Base-by-base conservation (phyloP, 371 early-diverging fungal genomes). In the Mortierella sp. region DNA sequence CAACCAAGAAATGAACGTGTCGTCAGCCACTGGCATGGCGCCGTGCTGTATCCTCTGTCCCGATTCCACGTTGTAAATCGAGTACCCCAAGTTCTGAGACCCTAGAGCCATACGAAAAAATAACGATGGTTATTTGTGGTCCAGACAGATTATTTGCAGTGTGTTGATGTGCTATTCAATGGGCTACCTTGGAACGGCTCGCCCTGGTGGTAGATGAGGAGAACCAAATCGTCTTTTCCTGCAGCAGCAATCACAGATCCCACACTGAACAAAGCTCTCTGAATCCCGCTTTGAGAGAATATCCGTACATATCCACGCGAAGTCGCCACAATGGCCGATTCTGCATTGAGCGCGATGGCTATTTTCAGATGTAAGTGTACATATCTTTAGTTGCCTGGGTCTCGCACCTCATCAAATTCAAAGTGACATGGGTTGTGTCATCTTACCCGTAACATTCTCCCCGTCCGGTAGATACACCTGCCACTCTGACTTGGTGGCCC, bases 401-500 rank as follows among this genome's bases (percentile, higher is more conserved):
- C n/a, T n/a, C n/a, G n/a, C n/a, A n/a, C n/a, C n/a, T n/a, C n/a
- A n/a, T n/a, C n/a, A n/a, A n/a, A n/a, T n/a, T n/a, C n/a, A n/a
- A n/a, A n/a, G n/a, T n/a, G n/a, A n/a, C n/a, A n/a, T n/a, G n/a
- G n/a, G n/a, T n/a, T 28, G 5, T 51, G 12, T 26, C n/a, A 19
- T 13, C 1, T 51, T 78, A 85, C 87, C 81, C 69, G 66, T 83
- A 10, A 83, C 83, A 56, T 89, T 89, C 73, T 95, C 96, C 42
- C 84, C 87, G 5, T 68, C 70, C 2, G 87, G 87, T 49, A 96
- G 60, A 39, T 84, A 71, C 18, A 90, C 73, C 12, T 84, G 87
- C 97, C 97, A 97, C 54, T 96, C 95, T 21, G 81, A 69, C 53
- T 86, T 87, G 21, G 84, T 67, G 0, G 88, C 85, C 90, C 93